Evolutionary conservation across 1,284 basidiomycete genomes (phyloP), one percentile per base, ranked within the genome.

Genomic region (Uromyces viciae-fabae): DNA sequence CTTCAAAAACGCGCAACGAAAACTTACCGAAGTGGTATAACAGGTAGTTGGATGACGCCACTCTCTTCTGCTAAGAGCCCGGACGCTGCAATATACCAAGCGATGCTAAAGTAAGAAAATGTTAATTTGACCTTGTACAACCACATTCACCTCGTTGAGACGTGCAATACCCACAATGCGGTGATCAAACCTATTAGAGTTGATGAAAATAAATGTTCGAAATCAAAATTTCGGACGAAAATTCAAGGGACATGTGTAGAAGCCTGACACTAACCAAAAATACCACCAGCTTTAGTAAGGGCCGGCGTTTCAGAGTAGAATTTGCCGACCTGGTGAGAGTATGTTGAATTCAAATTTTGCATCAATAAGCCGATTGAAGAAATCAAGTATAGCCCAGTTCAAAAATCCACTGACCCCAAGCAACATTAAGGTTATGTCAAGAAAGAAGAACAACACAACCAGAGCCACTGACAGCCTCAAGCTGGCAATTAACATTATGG

Each of bases 401-500:
- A 72, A n/a, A 25, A 46, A 28, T 28, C 33, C 22, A 79, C 77
- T 79, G 9, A 79, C 77, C 54, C 68, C 77, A 83, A 88, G 85
- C 0, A 88, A 82, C 74, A 87, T 84, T 85, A 89, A 89, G 14
- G 88, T 88, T 49, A 89, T 82, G 40, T 90, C 88, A 5, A 97
- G 89, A 88, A 90, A 90, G 85, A 90, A 88, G 87, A 98, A 92
- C 38, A 96, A 88, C 2, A 88, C 84, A 60, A 91, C 88, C 76
- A 94, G 89, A 0, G 89, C 90, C 42, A 92, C 73, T 77, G 90
- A 92, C 60, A 90, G 90, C 76, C 91, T 89, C 11, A 93, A 86
- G 0, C 91, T 87, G 1, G 89, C 91, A 75, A 93, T 62, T 74
- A 87, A 82, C 85, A 82, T 64, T 19, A 74, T 11, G 85, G 85